Evolutionary conservation across 352 stramenopile genomes (phyloP).

Genomic region (Globisporangium splendens): DNA sequence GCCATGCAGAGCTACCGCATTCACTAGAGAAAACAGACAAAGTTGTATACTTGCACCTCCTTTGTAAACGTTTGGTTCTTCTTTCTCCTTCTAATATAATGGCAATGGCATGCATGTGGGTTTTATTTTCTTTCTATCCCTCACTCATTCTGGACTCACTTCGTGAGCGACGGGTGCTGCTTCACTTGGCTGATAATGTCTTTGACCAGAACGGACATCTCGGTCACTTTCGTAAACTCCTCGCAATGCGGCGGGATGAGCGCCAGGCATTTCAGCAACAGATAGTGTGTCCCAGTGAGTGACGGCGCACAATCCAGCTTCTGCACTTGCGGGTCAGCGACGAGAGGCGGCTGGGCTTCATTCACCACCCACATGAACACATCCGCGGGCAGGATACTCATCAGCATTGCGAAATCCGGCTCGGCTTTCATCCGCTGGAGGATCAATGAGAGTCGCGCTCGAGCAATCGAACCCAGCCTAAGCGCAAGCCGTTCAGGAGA

Average conservation of each 20-base stretch:
- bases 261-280: conserved; percentile 65
- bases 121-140: background rate
- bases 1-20: conserved; percentile 70
- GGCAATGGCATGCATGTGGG: background rate
- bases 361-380: conserved; percentile 72
- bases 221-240: conserved; percentile 64
- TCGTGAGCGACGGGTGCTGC: conserved; percentile 19
- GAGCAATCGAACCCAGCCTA: conserved; percentile 61
- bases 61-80: background rate
- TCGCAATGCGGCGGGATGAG: conserved; percentile 36
- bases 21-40: conserved; percentile 47
- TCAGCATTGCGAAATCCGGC: conserved; percentile 69
- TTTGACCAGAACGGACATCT: conserved; percentile 84
- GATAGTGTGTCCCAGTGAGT: conserved; percentile 68
- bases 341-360: conserved; percentile 44
- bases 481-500: conserved; percentile 54
- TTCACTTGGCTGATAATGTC: conserved; percentile 75
- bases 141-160: background rate
- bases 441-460: conserved; percentile 68
- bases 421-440: conserved; percentile 75
- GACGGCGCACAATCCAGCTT: conserved; percentile 67
- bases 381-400: conserved; percentile 80
- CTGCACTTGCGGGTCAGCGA: conserved; percentile 56
- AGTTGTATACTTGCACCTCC: background rate
- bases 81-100: background rate